These are phyloP conservation scores for Daldinia loculata DNA, from an alignment of 495 filamentous ascomycete genomes.

Conservation along the genomic window DNA sequence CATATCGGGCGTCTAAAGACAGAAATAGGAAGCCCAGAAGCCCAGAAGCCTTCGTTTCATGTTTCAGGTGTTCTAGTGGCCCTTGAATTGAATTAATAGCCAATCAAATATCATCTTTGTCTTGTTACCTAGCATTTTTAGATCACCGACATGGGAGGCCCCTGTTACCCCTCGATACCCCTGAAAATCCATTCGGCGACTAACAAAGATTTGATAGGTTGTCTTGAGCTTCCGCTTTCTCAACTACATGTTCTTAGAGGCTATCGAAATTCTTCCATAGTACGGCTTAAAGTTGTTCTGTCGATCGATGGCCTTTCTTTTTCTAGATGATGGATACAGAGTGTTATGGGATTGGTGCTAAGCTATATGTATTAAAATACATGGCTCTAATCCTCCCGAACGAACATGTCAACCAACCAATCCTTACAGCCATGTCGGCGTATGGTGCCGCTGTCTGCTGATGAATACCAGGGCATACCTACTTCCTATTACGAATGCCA, in stretches of 20 bases:
- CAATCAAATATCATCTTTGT: constrained; percentile 21
- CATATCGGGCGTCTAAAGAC: constrained; percentile 14
- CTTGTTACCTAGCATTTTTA: constrained; percentile 17
- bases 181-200: constrained; percentile 30
- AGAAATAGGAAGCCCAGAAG: constrained; percentile 23
- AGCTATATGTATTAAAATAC: neutral
- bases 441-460: constrained; percentile 1
- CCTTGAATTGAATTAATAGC: constrained; percentile 7
- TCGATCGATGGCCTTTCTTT: constrained; percentile 8
- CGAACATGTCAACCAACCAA: constrained; percentile 24
- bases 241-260: constrained; percentile 12
- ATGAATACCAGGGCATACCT: constrained; percentile 6
- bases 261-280: constrained; percentile 5
- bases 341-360: constrained; percentile 4
- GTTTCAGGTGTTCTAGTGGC: constrained; percentile 12
- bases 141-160: constrained; percentile 15
- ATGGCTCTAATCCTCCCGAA: neutral
- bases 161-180: constrained; percentile 9
- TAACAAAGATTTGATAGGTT: neutral
- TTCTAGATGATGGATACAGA: constrained; percentile 10
- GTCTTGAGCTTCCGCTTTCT: constrained; percentile 1
- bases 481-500: constrained; percentile 20
- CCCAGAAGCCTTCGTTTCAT: constrained; percentile 25
- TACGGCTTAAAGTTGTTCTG: constrained; percentile 7
- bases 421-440: neutral